Evolutionary conservation across 176 grass and related monocot genomes (phyloP).

Genomic region (Juncus inflexus): DNA sequence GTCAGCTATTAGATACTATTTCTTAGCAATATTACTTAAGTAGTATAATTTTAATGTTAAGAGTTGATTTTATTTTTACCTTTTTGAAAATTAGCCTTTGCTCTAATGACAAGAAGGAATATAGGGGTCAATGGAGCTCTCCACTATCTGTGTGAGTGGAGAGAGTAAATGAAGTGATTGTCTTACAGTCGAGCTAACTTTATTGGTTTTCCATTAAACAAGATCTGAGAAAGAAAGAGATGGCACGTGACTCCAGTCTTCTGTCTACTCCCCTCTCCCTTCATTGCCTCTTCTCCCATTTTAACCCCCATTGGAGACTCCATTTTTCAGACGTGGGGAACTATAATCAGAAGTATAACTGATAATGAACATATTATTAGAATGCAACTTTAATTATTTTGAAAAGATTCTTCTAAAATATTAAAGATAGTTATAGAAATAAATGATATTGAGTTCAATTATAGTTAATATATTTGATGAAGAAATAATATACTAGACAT

Average conservation of each 20-base stretch:
- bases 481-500: too few species aligned
- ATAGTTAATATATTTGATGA: too few species aligned
- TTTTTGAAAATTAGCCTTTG: too few species aligned
- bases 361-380: background rate
- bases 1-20: too few species aligned
- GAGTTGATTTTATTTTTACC: too few species aligned
- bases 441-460: too few species aligned
- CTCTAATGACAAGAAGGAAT: too few species aligned
- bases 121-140: background rate
- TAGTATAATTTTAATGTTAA: too few species aligned
- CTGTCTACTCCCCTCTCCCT: background rate
- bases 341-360: background rate
- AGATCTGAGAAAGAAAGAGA: constrained; percentile 11
- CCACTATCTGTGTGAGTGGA: background rate
- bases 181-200: constrained; percentile 6
- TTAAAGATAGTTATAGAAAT: too few species aligned
- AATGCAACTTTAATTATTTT: too few species aligned
- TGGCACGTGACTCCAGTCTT: constrained; percentile 15
- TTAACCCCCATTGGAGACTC: background rate
- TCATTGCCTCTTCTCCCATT: background rate
- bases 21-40: too few species aligned
- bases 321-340: background rate
- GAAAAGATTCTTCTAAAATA: too few species aligned
- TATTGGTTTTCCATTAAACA: constrained; percentile 2
- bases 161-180: constrained; percentile 9